Evolutionary conservation across 2,329 filamentous ascomycete species (phyloP).

Genomic region (Diaporthe batatas): DNA sequence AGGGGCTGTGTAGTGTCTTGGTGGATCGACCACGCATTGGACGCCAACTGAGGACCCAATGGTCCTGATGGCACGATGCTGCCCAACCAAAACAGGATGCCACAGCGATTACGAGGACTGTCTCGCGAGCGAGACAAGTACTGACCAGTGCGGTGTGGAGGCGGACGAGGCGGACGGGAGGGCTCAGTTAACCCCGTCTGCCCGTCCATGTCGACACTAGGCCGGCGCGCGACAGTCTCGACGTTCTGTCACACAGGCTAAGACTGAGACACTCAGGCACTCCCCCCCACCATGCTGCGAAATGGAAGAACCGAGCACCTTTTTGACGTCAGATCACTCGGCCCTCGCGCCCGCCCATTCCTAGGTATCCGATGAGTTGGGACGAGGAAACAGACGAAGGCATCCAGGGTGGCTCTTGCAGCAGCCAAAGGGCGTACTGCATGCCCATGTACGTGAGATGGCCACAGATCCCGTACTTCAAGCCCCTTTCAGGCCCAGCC

Average conservation of each 20-base stretch:
- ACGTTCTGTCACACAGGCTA: constrained; percentile 34
- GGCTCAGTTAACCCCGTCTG: constrained; percentile 7
- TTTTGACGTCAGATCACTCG: background rate
- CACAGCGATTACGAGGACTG: constrained; percentile 32
- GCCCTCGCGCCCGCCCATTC: background rate
- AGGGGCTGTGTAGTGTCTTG: constrained; percentile 25
- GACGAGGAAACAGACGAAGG: background rate
- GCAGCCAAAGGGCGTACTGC: constrained; percentile 33
- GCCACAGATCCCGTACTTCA: constrained; percentile 34
- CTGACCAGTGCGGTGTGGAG: constrained; percentile 14
- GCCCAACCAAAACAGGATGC: constrained; percentile 35
- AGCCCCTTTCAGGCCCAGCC: constrained; percentile 33
- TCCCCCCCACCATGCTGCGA: background rate
- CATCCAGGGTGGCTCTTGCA: constrained; percentile 27
- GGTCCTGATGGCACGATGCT: constrained; percentile 16
- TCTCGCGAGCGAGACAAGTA: constrained; percentile 37
- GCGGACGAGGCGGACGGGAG: constrained; percentile 16
- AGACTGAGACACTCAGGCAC: constrained; percentile 37
- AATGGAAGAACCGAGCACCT: constrained; percentile 6
- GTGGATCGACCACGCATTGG: constrained; percentile 5
- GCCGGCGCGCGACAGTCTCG: constrained; percentile 1
- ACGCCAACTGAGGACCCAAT: background rate
- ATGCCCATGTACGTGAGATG: constrained; percentile 21
- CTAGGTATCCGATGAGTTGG: constrained; percentile 7
- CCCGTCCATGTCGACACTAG: constrained; percentile 1